A percentile compares a stretch with the other conserved stretches of the same genome.
phyloP scores from a whole-genome alignment of 176 grass and related monocot genomes.

The Typha latifolia region DNA sequence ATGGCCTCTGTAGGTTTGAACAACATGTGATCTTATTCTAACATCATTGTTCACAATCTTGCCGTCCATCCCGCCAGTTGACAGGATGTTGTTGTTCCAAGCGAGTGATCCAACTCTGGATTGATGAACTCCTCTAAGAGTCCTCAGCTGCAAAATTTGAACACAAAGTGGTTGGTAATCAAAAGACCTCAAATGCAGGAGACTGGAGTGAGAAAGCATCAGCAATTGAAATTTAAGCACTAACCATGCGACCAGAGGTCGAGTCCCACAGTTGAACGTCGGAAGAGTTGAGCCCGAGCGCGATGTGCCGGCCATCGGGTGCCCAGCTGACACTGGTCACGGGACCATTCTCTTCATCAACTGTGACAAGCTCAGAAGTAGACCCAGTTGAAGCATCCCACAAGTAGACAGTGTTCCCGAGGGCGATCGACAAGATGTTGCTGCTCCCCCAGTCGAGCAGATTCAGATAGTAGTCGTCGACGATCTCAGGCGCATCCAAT shows the following conservation, averaged over 20 bases:
- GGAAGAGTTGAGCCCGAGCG: constrained; percentile 43
- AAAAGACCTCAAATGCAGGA: neutral
- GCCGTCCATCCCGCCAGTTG: constrained; percentile 48
- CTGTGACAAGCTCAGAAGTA: constrained; percentile 39
- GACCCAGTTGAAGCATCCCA: constrained; percentile 40
- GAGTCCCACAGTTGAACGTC: constrained; percentile 49
- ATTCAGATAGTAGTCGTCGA: constrained; percentile 64
- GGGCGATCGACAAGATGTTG: constrained; percentile 44
- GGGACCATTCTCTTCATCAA: constrained; percentile 39
- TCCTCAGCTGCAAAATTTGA: constrained; percentile 40
- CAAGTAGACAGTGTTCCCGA: constrained; percentile 46
- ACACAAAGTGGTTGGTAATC: neutral
- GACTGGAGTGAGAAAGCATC: neutral
- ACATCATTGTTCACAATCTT: constrained; percentile 54
- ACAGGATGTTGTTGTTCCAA: constrained; percentile 55
- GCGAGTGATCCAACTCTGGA: constrained; percentile 45
- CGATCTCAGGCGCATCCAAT: constrained; percentile 39
- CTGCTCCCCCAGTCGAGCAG: constrained; percentile 46
- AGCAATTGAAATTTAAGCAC: constrained; percentile 7
- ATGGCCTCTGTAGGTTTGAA: constrained; percentile 37
- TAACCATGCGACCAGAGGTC: constrained; percentile 31
- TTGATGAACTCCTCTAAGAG: constrained; percentile 41
- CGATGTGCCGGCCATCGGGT: constrained; percentile 37
- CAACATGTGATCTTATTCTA: constrained; percentile 26
- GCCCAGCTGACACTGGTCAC: constrained; percentile 55